Percentiles rank a stretch among this genome's conserved stretches.
These are phyloP conservation scores for Plasmodium knowlesi DNA, from an alignment of 169 alveolate genomes.

Conservation along the genomic window DNA sequence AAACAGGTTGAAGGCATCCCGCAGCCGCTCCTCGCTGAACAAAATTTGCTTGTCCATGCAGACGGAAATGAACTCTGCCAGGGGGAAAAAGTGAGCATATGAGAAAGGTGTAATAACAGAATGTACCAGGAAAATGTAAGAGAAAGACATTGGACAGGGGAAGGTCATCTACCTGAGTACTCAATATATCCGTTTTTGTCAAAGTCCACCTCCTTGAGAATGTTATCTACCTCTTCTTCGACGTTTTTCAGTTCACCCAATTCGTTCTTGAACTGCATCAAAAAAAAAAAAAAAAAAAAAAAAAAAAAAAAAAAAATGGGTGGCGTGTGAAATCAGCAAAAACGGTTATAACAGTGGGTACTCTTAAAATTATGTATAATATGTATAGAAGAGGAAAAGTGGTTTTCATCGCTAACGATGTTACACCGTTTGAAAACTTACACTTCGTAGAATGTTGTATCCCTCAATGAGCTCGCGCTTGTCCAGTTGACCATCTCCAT, in stretches of 20 bases:
- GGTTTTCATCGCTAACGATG: no score
- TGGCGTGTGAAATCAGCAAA: no score
- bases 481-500: slow-evolving; percentile 92
- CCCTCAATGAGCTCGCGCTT: slow-evolving; percentile 88
- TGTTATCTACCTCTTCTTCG: slow-evolving; percentile 94
- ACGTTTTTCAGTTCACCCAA: slow-evolving; percentile 81
- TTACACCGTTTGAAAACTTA: slow-evolving; percentile 42
- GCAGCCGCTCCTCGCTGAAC: slow-evolving; percentile 84
- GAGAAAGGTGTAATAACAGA: not conserved
- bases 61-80: slow-evolving; percentile 89
- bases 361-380: no score
- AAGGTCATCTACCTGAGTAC: slow-evolving; percentile 86
- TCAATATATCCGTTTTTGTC: slow-evolving; percentile 96
- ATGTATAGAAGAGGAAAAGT: not conserved
- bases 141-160: not conserved
- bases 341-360: not conserved
- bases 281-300: no score
- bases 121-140: not conserved
- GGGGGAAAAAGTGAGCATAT: not conserved
- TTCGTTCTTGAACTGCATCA: slow-evolving; percentile 34
- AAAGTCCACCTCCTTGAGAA: slow-evolving; percentile 92
- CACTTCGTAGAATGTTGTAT: slow-evolving; percentile 80
- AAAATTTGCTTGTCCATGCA: slow-evolving; percentile 86
- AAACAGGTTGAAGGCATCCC: slow-evolving; percentile 85
- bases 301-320: no score